Evolutionary conservation across 176 grass and related monocot species (phyloP).

Genomic region (Panicum miliaceum): DNA sequence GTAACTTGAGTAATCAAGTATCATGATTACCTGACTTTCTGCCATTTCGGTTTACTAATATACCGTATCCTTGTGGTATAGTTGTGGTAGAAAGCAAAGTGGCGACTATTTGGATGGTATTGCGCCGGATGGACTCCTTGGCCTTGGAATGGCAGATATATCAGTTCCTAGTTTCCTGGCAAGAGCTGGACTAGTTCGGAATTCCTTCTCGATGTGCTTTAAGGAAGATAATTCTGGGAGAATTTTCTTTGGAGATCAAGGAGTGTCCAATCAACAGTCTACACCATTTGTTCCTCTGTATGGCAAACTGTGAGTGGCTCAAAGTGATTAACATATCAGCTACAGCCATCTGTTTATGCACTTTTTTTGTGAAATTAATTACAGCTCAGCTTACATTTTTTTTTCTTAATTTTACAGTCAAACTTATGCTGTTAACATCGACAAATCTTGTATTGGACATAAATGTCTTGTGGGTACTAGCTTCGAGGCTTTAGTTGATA

Average conservation of each 20-base stretch:
- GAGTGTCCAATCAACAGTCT: slow-evolving; percentile 76
- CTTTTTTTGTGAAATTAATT: slow-evolving; percentile 19
- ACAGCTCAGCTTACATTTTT: slow-evolving; percentile 36
- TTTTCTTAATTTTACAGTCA: slow-evolving; percentile 52
- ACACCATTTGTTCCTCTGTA: slow-evolving; percentile 80
- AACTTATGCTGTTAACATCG: slow-evolving; percentile 75
- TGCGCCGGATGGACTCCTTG: slow-evolving; percentile 97
- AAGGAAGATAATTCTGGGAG: slow-evolving; percentile 80
- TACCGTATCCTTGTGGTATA: slow-evolving; percentile 35
- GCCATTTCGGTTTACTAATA: slow-evolving; percentile 26
- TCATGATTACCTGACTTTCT: slow-evolving; percentile 32
- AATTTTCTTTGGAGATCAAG: slow-evolving; percentile 95
- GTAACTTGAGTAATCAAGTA: background rate
- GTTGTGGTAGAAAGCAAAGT: slow-evolving; percentile 93
- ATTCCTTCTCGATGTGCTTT: slow-evolving; percentile 96
- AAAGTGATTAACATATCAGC: slow-evolving; percentile 4
- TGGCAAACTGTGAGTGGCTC: slow-evolving; percentile 84
- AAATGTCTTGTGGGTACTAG: slow-evolving; percentile 66
- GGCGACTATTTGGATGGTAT: slow-evolving; percentile 89
- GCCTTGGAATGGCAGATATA: slow-evolving; percentile 84
- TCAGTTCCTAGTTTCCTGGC: slow-evolving; percentile 95
- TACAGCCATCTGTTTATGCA: background rate
- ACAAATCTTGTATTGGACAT: slow-evolving; percentile 78
- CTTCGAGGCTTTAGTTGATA: slow-evolving; percentile 83
- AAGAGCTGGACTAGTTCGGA: slow-evolving; percentile 74